Percentiles rank a stretch among this genome's conserved stretches.
phyloP scores from a whole-genome alignment of 1,284 basidiomycete species.

The Rhodotorula sp. region DNA sequence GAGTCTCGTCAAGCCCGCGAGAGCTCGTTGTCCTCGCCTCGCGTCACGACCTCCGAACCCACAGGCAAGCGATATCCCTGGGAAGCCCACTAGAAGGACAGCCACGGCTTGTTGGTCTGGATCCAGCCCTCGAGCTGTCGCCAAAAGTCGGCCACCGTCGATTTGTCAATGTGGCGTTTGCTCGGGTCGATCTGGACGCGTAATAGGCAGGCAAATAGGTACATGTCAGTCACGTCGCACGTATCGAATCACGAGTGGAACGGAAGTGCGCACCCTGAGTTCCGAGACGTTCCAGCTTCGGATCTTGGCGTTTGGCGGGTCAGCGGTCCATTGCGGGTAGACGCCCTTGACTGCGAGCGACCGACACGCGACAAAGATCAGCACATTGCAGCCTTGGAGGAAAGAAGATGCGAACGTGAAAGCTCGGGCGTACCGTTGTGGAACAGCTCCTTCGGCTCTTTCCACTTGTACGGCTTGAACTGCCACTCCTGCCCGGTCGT shows the following conservation, averaged over 20 bases:
- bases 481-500: slow-evolving; percentile 98
- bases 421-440: slow-evolving; percentile 68
- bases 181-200: slow-evolving; percentile 73
- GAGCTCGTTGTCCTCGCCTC: too few relatives aligned
- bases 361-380: background rate
- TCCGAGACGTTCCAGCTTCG: slow-evolving; percentile 97
- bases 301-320: slow-evolving; percentile 79
- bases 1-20: too few relatives aligned
- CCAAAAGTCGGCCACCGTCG: slow-evolving; percentile 93
- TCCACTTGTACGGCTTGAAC: slow-evolving; percentile 94
- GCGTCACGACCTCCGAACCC: too few relatives aligned
- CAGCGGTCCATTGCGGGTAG: slow-evolving; percentile 88
- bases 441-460: slow-evolving; percentile 83
- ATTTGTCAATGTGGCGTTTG: slow-evolving; percentile 90
- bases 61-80: too few relatives aligned
- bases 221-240: background rate
- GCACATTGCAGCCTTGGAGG: slow-evolving; percentile 1
- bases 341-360: slow-evolving; percentile 75
- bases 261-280: slow-evolving; percentile 64
- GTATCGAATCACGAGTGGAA: background rate
- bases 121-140: slow-evolving; percentile 84
- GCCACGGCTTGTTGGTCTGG: slow-evolving; percentile 69
- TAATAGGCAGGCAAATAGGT: background rate
- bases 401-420: background rate
- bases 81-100: slow-evolving; percentile 45